Percentiles rank a stretch among this genome's conserved stretches.
Conservation (phyloP, 2,329 filamentous ascomycete genomes). For the Cordyceps militaris region DNA sequence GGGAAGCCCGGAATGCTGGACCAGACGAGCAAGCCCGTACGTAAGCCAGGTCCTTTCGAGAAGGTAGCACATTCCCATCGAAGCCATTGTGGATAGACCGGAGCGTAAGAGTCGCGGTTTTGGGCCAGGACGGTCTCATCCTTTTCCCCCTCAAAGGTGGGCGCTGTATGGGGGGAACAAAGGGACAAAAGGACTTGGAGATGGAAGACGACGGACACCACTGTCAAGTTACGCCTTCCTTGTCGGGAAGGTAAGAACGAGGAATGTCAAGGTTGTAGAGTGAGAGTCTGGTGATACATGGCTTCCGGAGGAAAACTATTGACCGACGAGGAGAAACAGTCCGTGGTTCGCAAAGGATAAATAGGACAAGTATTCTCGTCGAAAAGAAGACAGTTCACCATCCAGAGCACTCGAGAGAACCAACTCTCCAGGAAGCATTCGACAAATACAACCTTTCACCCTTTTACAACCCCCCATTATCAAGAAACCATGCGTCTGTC, state of each 20-base stretch:
- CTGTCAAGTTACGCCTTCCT: not conserved
- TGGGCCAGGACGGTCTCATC: not conserved
- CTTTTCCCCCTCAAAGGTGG: not conserved
- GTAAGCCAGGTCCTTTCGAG: conserved; percentile 3
- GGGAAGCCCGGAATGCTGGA: not conserved
- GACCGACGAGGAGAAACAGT: not conserved
- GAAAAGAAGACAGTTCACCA: not conserved
- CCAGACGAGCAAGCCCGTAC: not conserved
- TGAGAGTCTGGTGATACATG: not conserved
- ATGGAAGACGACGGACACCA: not conserved
- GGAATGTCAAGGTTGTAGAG: not conserved
- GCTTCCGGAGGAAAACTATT: not conserved
- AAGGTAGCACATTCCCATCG: not conserved
- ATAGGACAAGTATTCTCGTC: not conserved
- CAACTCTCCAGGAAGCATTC: not conserved
- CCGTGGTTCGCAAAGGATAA: not conserved
- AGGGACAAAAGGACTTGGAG: not conserved
- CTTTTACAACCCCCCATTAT: not conserved
- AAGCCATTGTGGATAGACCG: not conserved
- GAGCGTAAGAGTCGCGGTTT: not conserved
- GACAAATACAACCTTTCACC: not conserved
- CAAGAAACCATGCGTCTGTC: conserved; percentile 16
- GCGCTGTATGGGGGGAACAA: not conserved
- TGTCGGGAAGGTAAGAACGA: conserved; percentile 1
- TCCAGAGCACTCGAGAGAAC: not conserved